These are phyloP conservation scores for Plasmodium sp. DNA, from an alignment of 169 alveolate genomes.

Conservation along the genomic window DNA sequence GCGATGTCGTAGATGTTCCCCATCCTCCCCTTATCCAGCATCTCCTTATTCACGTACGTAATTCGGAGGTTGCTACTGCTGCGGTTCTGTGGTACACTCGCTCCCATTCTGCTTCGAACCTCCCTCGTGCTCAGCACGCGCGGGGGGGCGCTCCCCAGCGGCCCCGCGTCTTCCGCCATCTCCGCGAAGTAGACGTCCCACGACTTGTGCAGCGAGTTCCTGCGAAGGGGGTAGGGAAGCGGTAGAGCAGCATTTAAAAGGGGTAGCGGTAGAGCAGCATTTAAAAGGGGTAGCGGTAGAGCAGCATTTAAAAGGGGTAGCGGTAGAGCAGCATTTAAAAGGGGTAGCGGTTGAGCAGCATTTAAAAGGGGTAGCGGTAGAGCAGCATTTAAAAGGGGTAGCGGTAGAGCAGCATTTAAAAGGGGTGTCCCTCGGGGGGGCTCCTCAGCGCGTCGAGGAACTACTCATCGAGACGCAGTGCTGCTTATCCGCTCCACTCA, in stretches of 20 bases:
- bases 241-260: not conserved
- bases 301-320: too few species aligned
- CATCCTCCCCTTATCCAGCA: constrained; percentile 56
- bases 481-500: not conserved
- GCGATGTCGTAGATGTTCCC: constrained; percentile 64
- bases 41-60: constrained; percentile 49
- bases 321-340: not conserved
- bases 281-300: not conserved
- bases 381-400: not conserved
- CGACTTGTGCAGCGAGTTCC: constrained; percentile 33
- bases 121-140: not conserved
- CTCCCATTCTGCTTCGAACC: not conserved
- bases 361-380: not conserved
- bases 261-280: not conserved
- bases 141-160: not conserved
- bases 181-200: constrained; percentile 37
- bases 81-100: not conserved
- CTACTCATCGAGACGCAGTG: not conserved
- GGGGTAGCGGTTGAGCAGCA: too few species aligned
- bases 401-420: too few species aligned
- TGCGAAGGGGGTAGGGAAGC: not conserved
- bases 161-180: not conserved
- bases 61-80: not conserved
- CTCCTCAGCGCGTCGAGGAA: not conserved
- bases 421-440: not conserved